phyloP scores from a whole-genome alignment of 192 early-diverging fungal genomes.

The Linnemannia schmuckeri region DNA sequence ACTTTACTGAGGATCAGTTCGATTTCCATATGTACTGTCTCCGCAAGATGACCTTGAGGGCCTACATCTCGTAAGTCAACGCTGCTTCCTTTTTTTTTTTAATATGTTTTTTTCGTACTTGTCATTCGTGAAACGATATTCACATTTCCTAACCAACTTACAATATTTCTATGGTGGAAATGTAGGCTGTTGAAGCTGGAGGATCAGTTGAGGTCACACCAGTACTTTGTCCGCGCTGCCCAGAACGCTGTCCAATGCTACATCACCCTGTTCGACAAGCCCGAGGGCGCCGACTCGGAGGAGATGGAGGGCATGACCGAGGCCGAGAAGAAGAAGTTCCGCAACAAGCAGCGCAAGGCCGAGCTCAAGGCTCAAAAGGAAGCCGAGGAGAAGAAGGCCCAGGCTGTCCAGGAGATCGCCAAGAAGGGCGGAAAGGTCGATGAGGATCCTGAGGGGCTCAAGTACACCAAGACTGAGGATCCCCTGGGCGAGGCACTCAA shows the following conservation, averaged over 20 bases:
- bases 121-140: neutral
- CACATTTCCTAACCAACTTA: neutral
- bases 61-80: constrained; percentile 79
- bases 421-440: constrained; percentile 71
- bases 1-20: constrained; percentile 92
- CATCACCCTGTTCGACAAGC: constrained; percentile 44
- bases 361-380: constrained; percentile 73
- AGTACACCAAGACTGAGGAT: constrained; percentile 72
- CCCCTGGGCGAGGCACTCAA: constrained; percentile 82
- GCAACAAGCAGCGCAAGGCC: constrained; percentile 82
- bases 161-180: neutral
- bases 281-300: constrained; percentile 47
- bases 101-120: neutral
- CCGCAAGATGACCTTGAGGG: constrained; percentile 88
- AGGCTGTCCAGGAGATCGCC: constrained; percentile 56
- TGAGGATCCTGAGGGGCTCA: constrained; percentile 80
- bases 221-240: constrained; percentile 81
- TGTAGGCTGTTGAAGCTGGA: constrained; percentile 79
- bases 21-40: constrained; percentile 97
- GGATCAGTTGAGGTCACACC: constrained; percentile 78
- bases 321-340: constrained; percentile 82
- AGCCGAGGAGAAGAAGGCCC: constrained; percentile 62
- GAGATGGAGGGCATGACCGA: constrained; percentile 70
- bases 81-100: neutral
- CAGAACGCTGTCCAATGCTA: constrained; percentile 75